Evolutionary conservation across 148 eudicot species (phyloP).

Genomic region (Dysphania ambrosioides): DNA sequence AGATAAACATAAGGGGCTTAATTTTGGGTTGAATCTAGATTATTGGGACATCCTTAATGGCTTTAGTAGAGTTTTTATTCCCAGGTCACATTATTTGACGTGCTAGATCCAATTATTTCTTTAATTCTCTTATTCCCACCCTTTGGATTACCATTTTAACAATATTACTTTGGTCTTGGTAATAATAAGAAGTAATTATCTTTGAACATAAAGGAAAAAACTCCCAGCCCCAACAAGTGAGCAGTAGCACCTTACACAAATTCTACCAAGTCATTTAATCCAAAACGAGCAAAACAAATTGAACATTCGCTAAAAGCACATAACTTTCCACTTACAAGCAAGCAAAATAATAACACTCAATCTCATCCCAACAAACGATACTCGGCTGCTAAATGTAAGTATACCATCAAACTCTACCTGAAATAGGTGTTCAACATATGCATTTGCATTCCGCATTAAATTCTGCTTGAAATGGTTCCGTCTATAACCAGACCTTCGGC

Average conservation of each 20-base stretch:
- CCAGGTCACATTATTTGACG: too few relatives aligned
- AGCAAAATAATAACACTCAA: background rate
- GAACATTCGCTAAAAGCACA: constrained; percentile 3
- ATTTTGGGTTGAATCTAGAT: too few relatives aligned
- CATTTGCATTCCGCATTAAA: constrained; percentile 37
- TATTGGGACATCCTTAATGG: too few relatives aligned
- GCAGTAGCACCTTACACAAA: background rate
- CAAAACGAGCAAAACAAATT: background rate
- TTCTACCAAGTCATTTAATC: background rate
- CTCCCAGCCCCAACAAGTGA: background rate
- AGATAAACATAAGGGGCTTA: too few relatives aligned
- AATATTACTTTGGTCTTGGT: background rate
- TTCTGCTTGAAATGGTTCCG: constrained; percentile 38
- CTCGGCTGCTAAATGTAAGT: background rate
- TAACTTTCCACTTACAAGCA: background rate
- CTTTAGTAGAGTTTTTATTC: too few relatives aligned
- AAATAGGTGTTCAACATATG: constrained; percentile 46
- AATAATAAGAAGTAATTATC: too few relatives aligned
- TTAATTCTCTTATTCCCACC: too few relatives aligned
- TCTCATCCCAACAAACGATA: background rate
- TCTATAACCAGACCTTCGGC: constrained; percentile 31
- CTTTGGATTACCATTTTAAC: too few relatives aligned
- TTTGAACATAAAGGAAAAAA: background rate
- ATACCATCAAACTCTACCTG: constrained; percentile 29
- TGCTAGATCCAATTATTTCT: too few relatives aligned